A percentile compares a stretch with the other conserved stretches of the same genome.
Evolutionary conservation across 2,329 filamentous ascomycete species (phyloP).

Genomic region (Xylariales sp.): DNA sequence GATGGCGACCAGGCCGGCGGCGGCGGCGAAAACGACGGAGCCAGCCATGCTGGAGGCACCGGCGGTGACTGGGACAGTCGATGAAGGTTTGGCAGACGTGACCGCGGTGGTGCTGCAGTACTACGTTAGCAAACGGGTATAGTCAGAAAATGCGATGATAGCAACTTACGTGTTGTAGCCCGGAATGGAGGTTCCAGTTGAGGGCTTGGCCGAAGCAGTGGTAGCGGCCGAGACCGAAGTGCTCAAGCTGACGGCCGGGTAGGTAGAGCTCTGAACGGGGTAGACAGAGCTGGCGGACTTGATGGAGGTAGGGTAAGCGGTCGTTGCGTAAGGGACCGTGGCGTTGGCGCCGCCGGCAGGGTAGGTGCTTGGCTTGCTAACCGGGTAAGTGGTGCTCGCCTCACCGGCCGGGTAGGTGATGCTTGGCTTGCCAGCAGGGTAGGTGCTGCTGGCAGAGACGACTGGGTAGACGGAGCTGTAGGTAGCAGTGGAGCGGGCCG

Average conservation of each 20-base stretch:
- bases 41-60: slow-evolving; percentile 49
- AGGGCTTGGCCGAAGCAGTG: slow-evolving; percentile 31
- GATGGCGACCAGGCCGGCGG: slow-evolving; percentile 49
- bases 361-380: neutral
- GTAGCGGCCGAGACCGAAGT: slow-evolving; percentile 35
- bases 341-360: slow-evolving; percentile 8
- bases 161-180: slow-evolving; percentile 29
- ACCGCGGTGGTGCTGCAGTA: slow-evolving; percentile 22
- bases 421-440: slow-evolving; percentile 11
- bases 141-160: neutral
- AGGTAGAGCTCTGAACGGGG: slow-evolving; percentile 20
- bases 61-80: slow-evolving; percentile 34
- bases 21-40: slow-evolving; percentile 50
- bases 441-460: neutral
- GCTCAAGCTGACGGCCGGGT: slow-evolving; percentile 30
- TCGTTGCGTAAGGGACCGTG: slow-evolving; percentile 15
- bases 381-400: slow-evolving; percentile 5
- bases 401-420: slow-evolving; percentile 13
- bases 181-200: slow-evolving; percentile 20
- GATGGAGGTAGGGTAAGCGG: slow-evolving; percentile 27
- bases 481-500: slow-evolving; percentile 35
- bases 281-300: slow-evolving; percentile 9
- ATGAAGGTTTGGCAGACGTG: slow-evolving; percentile 29
- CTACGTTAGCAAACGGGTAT: slow-evolving; percentile 12
- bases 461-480: slow-evolving; percentile 37